Evolutionary conservation across 148 eudicot species (phyloP), one percentile per base, ranked within the genome.

Genomic region (Pharnaceum exiguum): DNA sequence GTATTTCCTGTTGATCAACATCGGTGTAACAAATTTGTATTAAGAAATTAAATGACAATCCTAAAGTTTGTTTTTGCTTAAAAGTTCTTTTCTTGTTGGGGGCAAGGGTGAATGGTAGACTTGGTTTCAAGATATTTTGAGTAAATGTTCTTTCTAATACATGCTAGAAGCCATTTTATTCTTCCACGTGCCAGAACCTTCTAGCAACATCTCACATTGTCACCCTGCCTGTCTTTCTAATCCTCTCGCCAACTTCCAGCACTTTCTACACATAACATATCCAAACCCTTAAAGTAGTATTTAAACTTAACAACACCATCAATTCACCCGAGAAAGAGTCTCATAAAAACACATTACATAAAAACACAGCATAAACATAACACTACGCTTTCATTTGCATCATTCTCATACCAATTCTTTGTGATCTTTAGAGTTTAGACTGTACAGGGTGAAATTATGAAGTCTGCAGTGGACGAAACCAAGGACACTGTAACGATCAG

Each of bases 401-500:
- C 25, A 44, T 44, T 44, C 22, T 5, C 22, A 9, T n/a, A 7
- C 13, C 22, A 43, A 12, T 2, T 3, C 3, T 15, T 13, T 27
- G 12, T 21, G 23, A 35, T n/a, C n/a, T n/a, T n/a, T 5, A 23
- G 22, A 18, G 0, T 10, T 45, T 6, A 19, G 2, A 30, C 2
- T 57, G 21, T 25, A 10, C 5, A 2, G 8, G 13, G 15, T 3
- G 4, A 59, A 31, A 4, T n/a, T n/a, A 62, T 55, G 68, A 32
- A 39, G 51, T n/a, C 56, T 9, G 26, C 73, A 5, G 43, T 55
- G 10, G 82, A 74, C 32, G 65, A 69, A 16, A 69, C 44, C 5
- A 67, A 65, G 46, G 86, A 78, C 22, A 73, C 51, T 18, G 78
- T 56, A 40, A 66, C 67, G 18, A 36, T 80, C 43, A 55, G 78